Conservation (phyloP, 495 filamentous ascomycete species). For the Letharia lupina region DNA sequence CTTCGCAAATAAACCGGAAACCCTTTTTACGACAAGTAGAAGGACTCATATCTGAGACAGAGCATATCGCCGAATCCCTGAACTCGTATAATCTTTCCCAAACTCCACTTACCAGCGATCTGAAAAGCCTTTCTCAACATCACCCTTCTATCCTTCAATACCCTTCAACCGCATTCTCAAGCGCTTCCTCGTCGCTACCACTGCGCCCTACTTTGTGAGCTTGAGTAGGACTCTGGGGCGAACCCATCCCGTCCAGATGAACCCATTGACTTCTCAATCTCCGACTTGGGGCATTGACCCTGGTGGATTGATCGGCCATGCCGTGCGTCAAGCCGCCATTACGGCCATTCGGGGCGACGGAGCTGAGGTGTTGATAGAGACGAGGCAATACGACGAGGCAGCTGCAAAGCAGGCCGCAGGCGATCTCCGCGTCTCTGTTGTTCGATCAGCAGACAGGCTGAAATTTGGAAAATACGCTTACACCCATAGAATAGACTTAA, state of each 20-base stretch:
- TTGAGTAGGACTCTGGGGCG: not conserved
- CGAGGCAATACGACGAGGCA: conserved; percentile 17
- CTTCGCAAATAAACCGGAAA: too few species aligned
- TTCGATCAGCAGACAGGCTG: too few species aligned
- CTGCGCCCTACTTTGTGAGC: not conserved
- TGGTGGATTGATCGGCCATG: not conserved
- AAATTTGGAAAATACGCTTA: too few species aligned
- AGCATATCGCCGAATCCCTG: too few species aligned
- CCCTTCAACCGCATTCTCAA: not conserved
- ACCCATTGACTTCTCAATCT: not conserved
- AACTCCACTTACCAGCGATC: not conserved
- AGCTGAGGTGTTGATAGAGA: conserved; percentile 3
- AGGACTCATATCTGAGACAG: too few species aligned
- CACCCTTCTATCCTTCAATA: not conserved
- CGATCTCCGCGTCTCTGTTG: not conserved
- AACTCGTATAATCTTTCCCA: too few species aligned
- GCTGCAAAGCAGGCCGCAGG: conserved; percentile 15
- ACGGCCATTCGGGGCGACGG: not conserved
- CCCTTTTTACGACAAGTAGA: too few species aligned
- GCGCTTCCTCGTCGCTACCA: not conserved
- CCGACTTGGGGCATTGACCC: not conserved
- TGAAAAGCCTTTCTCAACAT: not conserved
- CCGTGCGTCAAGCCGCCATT: not conserved
- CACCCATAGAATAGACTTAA: too few species aligned
- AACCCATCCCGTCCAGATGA: not conserved